Base-by-base conservation (phyloP, 495 filamentous ascomycete species). In the Penicillium verhagenii region DNA sequence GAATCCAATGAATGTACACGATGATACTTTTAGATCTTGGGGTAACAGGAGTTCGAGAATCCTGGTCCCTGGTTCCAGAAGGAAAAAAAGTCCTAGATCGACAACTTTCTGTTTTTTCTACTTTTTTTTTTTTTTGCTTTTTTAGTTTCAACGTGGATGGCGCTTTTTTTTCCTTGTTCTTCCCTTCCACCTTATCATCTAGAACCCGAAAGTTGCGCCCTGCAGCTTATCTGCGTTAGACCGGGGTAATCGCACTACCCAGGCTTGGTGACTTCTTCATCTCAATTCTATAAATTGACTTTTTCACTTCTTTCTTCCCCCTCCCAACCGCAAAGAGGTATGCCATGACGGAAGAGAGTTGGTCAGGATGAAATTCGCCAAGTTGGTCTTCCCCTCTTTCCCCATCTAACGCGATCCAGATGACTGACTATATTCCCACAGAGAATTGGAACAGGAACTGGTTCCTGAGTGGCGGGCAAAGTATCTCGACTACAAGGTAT, bases 401-500 rank as follows among this genome's bases (percentile, higher is more conserved):
- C 38, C 9, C 29, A 14, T 38, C 50, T 31, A 11, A 50, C 14
- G 7, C 29, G 10, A 11, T 6, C 3, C 33, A 54, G 31, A 56
- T 57, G 54, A 55, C 62, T 67, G 55, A 65, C 61, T 62, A 54
- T 42, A 31, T 37, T 42, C 42, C 43, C 26, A 50, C 52, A 87
- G 84, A 72, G 90, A 95, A 75, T 78, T 96, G 52, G 91, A 96
- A 47, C 83, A 86, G 67, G 88, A 94, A 53, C 82, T 89, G 23
- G 90, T 96, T 56, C 90, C 92, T 76, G 92, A 96, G 80, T 96
- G 92, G 92, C 82, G 87, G 59, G 84, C 82, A 58, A 95, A 96
- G 70, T 96, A 96, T 72, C 79, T 96, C 53, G 84, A 96, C 73
- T 96, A 96, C 77, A 95, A 91, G 79, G 87, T 84, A 42, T 10